Base-by-base conservation (phyloP, 495 filamentous ascomycete species). In the Articulospora tetracladia region DNA sequence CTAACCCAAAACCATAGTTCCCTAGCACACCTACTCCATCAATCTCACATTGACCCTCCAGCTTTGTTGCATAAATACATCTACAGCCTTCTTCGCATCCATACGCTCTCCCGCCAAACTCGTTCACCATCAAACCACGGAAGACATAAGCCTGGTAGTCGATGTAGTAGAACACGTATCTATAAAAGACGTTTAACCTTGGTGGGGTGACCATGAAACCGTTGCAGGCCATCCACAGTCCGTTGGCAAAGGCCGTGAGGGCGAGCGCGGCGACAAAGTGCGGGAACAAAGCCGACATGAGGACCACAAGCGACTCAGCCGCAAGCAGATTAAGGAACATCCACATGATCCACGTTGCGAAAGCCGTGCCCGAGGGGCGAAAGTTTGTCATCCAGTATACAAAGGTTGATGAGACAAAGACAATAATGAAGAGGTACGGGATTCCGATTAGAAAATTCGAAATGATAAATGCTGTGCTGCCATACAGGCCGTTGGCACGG, bases 91-190 rank as follows among this genome's bases (percentile, higher is more conserved):
- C 62, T 4, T 41, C 51, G 61, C 89, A 93, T 17, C 67, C 66
- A 65, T 87, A 93, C 17, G 64, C 77, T 4, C 89, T 71, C 17
- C 80, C 27, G 0, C 69, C 73, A 68, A 93, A 92, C 71, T 93
- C 89, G 67, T 92, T 93, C 22, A 92, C 81, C 86, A 93, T 89
- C 89, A 93, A 90, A 23, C 89, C 90, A 60, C 89, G 86, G 76
- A 93, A 93, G 28, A 92, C 90, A 64, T 91, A 93, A 20, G 77
- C 77, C 82, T 77, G 73, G 77, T 55, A 65, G 63, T 62, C 87
- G 67, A 91, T 92, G 68, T 88, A 92, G 59, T 89, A 83, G 62
- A 92, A 92, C 1, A 89, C 87, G 69, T 93, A 93, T 68, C 82
- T 80, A 84, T 87, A 94, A 59, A 94, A 94, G 13, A 83, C 80